phyloP scores from a whole-genome alignment of 2,329 filamentous ascomycete species.

The Tolypocladium album region DNA sequence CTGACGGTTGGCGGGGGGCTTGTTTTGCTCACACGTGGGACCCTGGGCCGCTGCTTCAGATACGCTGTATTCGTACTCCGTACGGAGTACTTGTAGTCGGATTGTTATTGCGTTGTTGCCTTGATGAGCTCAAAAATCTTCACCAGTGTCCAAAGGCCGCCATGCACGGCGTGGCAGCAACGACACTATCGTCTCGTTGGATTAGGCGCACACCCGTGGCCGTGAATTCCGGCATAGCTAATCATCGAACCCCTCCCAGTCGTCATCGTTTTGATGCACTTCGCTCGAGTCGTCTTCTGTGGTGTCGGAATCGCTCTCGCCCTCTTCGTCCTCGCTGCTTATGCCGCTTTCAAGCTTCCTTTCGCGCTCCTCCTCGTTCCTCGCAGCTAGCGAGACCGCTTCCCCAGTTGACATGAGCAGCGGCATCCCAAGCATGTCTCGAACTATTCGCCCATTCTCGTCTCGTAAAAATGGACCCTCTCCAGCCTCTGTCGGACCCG shows the following conservation, averaged over 20 bases:
- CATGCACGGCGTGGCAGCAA: background rate
- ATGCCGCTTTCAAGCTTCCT: conserved; percentile 12
- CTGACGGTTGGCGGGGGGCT: background rate
- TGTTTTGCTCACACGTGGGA: background rate
- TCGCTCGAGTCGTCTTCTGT: conserved; percentile 5
- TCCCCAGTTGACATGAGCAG: conserved; percentile 23
- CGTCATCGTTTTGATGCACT: conserved; percentile 6
- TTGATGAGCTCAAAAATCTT: background rate
- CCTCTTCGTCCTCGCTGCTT: conserved; percentile 10
- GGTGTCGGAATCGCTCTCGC: conserved; percentile 3
- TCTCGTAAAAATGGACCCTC: conserved; percentile 45
- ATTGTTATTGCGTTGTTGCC: background rate
- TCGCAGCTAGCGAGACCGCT: conserved; percentile 13
- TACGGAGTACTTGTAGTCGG: no score
- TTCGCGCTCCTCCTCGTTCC: conserved; percentile 6
- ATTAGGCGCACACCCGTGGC: background rate
- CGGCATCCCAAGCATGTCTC: conserved; percentile 27
- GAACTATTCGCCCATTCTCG: conserved; percentile 40
- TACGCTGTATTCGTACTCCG: no score
- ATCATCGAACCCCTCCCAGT: conserved; percentile 7
- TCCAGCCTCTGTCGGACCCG: conserved; percentile 4
- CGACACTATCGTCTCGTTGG: background rate
- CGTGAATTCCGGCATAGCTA: background rate
- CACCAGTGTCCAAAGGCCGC: background rate
- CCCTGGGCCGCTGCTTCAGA: background rate